Conservation (phyloP, 1,284 basidiomycete species). For the Chiua sp. region DNA sequence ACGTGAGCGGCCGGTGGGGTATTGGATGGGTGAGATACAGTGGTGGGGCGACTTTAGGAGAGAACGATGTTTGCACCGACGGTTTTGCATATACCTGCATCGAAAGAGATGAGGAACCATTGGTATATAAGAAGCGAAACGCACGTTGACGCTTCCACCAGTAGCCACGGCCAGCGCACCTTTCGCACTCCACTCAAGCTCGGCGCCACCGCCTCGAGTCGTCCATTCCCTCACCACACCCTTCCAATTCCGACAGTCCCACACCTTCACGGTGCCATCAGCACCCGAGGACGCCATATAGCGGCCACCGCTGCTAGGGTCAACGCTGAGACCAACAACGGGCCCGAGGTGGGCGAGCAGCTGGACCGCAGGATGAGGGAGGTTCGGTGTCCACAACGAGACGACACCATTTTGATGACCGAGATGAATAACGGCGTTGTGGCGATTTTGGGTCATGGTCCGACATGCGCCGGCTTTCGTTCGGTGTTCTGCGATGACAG, state of each 20-base stretch:
- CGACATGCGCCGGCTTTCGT: constrained; percentile 88
- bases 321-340: constrained; percentile 81
- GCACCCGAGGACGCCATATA: constrained; percentile 93
- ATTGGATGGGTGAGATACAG: no score
- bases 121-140: no score
- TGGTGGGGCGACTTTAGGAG: no score
- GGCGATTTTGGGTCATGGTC: constrained; percentile 90
- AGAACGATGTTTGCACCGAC: no score
- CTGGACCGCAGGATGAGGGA: constrained; percentile 90
- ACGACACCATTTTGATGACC: constrained; percentile 94
- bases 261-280: constrained; percentile 91
- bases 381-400: constrained; percentile 96
- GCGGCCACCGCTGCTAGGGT: constrained; percentile 82
- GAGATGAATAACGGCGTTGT: constrained; percentile 93
- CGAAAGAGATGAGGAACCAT: no score
- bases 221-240: constrained; percentile 42
- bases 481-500: constrained; percentile 86
- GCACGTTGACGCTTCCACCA: no score
- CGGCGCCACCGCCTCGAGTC: no score
- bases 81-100: no score
- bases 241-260: constrained; percentile 97
- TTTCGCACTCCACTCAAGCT: no score
- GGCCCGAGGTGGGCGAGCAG: constrained; percentile 93
- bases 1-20: no score
- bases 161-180: no score